Conservation (phyloP, 2,329 filamentous ascomycete genomes). For the Aspergillus sp. region DNA sequence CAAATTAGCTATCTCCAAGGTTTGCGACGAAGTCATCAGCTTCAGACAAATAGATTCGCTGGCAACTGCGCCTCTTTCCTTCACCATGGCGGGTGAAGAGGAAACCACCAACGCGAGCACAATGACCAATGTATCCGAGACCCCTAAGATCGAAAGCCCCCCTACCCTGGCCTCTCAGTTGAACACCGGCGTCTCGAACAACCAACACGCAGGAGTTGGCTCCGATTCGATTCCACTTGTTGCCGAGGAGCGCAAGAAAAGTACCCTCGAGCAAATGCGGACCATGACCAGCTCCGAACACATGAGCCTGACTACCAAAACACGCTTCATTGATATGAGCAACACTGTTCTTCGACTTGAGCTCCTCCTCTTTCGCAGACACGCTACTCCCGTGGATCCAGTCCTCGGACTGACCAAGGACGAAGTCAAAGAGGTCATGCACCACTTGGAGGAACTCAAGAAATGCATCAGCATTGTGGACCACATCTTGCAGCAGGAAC, state of each 20-base stretch:
- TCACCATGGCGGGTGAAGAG: neutral
- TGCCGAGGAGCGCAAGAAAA: neutral
- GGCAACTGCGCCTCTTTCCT: constrained; percentile 9
- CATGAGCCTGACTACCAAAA: constrained; percentile 14
- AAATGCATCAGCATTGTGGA: constrained; percentile 20
- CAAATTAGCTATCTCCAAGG: constrained; percentile 25
- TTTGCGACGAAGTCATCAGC: constrained; percentile 25
- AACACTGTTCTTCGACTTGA: constrained; percentile 28
- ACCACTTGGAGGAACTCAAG: constrained; percentile 18
- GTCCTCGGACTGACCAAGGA: constrained; percentile 11
- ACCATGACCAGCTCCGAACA: constrained; percentile 15
- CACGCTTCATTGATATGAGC: constrained; percentile 24
- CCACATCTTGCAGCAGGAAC: constrained; percentile 15
- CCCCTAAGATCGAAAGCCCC: neutral
- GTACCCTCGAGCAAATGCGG: constrained; percentile 21
- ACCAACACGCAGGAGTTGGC: neutral
- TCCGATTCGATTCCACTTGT: neutral
- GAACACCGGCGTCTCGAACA: neutral
- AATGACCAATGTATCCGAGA: neutral
- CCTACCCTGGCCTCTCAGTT: neutral
- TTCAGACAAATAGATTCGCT: constrained; percentile 18
- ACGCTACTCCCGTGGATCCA: neutral
- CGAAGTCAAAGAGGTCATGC: constrained; percentile 13
- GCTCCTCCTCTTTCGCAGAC: constrained; percentile 24
- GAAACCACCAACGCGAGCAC: neutral